Percentiles rank a stretch among this genome's conserved stretches.
phyloP scores from a whole-genome alignment of 352 stramenopile genomes.

The Globisporangium middletonii region DNA sequence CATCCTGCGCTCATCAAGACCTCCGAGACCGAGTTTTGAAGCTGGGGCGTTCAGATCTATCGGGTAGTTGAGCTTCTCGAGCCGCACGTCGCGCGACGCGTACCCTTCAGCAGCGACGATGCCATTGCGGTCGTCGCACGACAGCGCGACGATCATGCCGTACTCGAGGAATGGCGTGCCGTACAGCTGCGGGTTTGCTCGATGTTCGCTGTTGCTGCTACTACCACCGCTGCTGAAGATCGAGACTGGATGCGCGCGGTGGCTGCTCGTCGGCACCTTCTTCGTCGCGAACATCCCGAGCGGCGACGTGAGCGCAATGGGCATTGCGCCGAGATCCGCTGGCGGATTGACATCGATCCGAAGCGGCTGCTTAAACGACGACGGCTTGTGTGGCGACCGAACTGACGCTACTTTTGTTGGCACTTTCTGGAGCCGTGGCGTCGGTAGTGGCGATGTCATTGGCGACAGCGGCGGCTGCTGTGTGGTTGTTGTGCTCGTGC shows the following conservation, averaged over 20 bases:
- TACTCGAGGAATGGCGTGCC: constrained; percentile 60
- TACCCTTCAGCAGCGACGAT: constrained; percentile 56
- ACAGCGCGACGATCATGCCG: constrained; percentile 57
- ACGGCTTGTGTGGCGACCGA: constrained; percentile 6
- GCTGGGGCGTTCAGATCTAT: constrained; percentile 11
- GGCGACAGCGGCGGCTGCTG: not conserved
- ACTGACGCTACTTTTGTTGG: constrained; percentile 7
- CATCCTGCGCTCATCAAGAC: constrained; percentile 31
- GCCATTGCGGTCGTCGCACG: constrained; percentile 50
- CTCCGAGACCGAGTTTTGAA: constrained; percentile 38
- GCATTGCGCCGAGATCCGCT: constrained; percentile 7
- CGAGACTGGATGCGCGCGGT: constrained; percentile 28
- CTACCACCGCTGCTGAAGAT: constrained; percentile 16
- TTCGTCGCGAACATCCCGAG: constrained; percentile 41
- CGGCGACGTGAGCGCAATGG: constrained; percentile 29
- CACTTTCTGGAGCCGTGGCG: constrained; percentile 3
- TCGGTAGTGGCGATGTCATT: constrained; percentile 1
- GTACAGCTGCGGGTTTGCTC: constrained; percentile 14
- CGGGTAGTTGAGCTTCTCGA: constrained; percentile 43
- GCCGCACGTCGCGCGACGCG: constrained; percentile 40
- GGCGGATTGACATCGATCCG: constrained; percentile 41
- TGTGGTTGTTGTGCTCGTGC: not conserved
- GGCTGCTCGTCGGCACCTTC: constrained; percentile 25
- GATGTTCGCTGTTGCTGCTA: constrained; percentile 16
- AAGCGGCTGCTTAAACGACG: constrained; percentile 21